These are phyloP conservation scores for Amanita fuliginea DNA, from an alignment of 768 basidiomycete genomes.

Conservation along the genomic window DNA sequence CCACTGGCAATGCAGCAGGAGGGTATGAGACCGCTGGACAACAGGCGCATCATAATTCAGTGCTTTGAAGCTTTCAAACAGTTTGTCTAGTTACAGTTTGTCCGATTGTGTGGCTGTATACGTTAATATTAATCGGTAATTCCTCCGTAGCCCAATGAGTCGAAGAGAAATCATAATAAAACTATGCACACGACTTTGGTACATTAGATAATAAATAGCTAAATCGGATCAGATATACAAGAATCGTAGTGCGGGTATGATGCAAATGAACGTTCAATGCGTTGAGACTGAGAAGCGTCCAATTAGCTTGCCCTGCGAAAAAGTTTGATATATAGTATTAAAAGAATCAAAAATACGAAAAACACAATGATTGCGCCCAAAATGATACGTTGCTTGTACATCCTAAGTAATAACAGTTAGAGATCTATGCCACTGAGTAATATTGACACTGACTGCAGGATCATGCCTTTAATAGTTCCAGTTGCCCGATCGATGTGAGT, in stretches of 20 bases:
- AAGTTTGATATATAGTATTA: constrained; percentile 60
- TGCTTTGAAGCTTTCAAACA: no score
- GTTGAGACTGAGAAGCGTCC: neutral
- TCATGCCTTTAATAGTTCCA: constrained; percentile 88
- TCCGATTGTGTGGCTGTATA: no score
- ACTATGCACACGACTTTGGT: neutral
- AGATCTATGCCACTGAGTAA: neutral
- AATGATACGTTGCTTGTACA: constrained; percentile 84
- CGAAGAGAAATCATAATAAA: no score
- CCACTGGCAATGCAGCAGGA: no score
- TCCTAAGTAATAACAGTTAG: constrained; percentile 32
- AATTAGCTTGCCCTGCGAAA: constrained; percentile 9
- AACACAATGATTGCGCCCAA: constrained; percentile 69
- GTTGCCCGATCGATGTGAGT: constrained; percentile 77
- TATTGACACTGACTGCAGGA: constrained; percentile 55
- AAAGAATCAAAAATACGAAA: constrained; percentile 60
- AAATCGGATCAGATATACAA: neutral
- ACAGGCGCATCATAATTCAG: no score
- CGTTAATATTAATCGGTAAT: no score
- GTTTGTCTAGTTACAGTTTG: no score
- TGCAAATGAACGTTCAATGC: neutral
- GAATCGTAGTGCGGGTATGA: neutral
- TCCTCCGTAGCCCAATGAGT: no score
- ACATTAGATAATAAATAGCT: constrained; percentile 1
- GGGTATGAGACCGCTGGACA: no score